These are phyloP conservation scores for Dactylellina sp. DNA, from an alignment of 2,329 filamentous ascomycete genomes.

Conservation along the genomic window DNA sequence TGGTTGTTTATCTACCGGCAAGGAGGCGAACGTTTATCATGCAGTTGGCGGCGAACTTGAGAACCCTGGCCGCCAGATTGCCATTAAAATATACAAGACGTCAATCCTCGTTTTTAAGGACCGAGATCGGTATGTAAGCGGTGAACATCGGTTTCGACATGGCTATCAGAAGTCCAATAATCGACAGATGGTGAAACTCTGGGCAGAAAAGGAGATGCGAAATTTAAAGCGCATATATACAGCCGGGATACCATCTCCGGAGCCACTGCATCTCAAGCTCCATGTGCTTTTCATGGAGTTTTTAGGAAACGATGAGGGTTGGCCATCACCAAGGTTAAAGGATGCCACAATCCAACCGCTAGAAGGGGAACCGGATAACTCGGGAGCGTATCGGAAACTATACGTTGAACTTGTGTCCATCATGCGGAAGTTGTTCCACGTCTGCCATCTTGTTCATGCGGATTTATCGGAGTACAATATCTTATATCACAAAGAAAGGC, in stretches of 20 bases:
- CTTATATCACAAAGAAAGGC: slow-evolving; percentile 81
- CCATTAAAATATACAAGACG: slow-evolving; percentile 99
- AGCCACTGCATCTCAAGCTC: slow-evolving; percentile 87
- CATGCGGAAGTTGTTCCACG: slow-evolving; percentile 93
- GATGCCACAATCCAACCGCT: slow-evolving; percentile 75
- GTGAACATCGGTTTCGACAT: slow-evolving; percentile 89
- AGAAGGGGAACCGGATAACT: slow-evolving; percentile 72
- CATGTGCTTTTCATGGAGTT: slow-evolving; percentile 97
- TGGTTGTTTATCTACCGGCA: slow-evolving; percentile 94
- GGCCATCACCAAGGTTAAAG: slow-evolving; percentile 86
- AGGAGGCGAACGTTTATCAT: slow-evolving; percentile 98
- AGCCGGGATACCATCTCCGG: slow-evolving; percentile 88
- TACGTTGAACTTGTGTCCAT: slow-evolving; percentile 87
- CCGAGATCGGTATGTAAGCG: slow-evolving; percentile 92
- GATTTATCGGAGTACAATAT: slow-evolving; percentile 99
- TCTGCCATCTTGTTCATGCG: slow-evolving; percentile 90
- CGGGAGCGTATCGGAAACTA: slow-evolving; percentile 73
- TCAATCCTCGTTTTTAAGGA: slow-evolving; percentile 98
- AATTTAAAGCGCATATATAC: slow-evolving; percentile 87
- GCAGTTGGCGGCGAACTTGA: slow-evolving; percentile 73
- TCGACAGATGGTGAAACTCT: slow-evolving; percentile 96
- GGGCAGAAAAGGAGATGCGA: slow-evolving; percentile 98
- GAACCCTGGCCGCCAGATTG: slow-evolving; percentile 71
- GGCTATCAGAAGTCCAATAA: slow-evolving; percentile 96
- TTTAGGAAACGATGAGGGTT: slow-evolving; percentile 85